Evolutionary conservation across 352 stramenopile genomes (phyloP), one percentile per base, ranked within the genome.

Genomic region (Hyaloperonospora brassicae): DNA sequence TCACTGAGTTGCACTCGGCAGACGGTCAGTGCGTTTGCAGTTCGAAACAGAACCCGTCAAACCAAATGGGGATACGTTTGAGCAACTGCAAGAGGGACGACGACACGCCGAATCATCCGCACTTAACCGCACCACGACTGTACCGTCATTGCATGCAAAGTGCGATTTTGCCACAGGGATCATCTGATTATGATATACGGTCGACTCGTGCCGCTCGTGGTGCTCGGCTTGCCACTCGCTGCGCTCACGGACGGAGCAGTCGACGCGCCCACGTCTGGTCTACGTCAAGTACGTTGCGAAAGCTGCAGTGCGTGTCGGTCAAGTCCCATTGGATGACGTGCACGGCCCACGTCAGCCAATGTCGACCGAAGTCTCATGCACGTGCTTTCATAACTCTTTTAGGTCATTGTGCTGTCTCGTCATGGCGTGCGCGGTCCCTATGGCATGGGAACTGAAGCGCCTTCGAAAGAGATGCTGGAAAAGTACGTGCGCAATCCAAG

Each of bases 391-490:
- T 7, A 8, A 7, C 27, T 27, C 10, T n/a, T 36, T 36, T 23
- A 89, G 70, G 77, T 87, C 40, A 69, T 84, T 25, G 75, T 89
- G 52, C 40, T 89, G 25, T 87, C 76, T 31, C 74, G 79, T 41
- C 79, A 89, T 58, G 79, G 79, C 12, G 73, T 89, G 27, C 76
- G 79, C 21, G 79, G 79, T 3, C 79, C 79, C n/a, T 89, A 89
- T 46, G 79, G 79, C 2, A 57, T 87, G 11, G 77, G 76, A 13
- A 75, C 75, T 7, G 65, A 86, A 34, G 54, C 59, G 8, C 73
- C 73, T 23, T 66, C 62, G 14, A 50, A 76, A 51, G 64, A 79
- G 35, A 55, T 78, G 21, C 41, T 89, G 45, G 65, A 74, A 24
- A 61, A 85, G 40, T 89, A 87, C 46, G 73, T 86, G 22, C 71